A percentile compares a stretch with the other conserved stretches of the same genome.
These are phyloP conservation scores for Adiantum capillusveneris DNA, from an alignment of 75 land plant species.

Conservation along the genomic window DNA sequence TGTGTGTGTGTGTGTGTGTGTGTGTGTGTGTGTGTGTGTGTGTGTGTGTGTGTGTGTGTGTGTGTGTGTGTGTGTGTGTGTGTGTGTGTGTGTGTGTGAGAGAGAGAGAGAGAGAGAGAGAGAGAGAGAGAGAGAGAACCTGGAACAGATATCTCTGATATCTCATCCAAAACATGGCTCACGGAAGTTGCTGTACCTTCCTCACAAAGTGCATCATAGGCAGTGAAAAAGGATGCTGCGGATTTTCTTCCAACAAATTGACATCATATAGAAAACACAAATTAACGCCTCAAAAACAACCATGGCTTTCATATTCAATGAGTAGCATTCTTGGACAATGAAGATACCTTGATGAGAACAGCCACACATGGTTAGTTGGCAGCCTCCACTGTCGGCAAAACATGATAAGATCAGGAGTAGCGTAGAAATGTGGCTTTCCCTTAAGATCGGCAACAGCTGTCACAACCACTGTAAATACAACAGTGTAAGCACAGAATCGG, in stretches of 20 bases:
- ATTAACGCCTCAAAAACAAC: no score
- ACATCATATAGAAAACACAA: no score
- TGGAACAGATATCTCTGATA: constrained; percentile 85
- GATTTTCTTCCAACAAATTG: constrained; percentile 53
- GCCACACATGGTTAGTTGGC: constrained; percentile 93
- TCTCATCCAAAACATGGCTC: constrained; percentile 69
- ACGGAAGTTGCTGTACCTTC: constrained; percentile 87
- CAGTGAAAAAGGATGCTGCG: constrained; percentile 85
- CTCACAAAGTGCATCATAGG: constrained; percentile 92
- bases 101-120: no score
- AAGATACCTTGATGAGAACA: constrained; percentile 58
- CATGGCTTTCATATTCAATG: no score
- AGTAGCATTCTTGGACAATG: no score
- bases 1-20: no score
- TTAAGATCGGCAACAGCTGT: constrained; percentile 92
- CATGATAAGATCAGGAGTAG: constrained; percentile 85
- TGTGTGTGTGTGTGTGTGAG: no score
- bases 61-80: no score
- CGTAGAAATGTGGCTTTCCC: constrained; percentile 80
- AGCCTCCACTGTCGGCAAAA: constrained; percentile 93
- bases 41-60: no score
- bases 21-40: no score
- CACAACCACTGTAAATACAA: constrained; percentile 47
- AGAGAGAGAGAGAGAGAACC: constrained; percentile 25
- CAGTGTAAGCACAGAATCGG: no score